These are phyloP conservation scores for Penicillium macrosclerotiorum DNA, from an alignment of 495 filamentous ascomycete genomes.

Conservation along the genomic window DNA sequence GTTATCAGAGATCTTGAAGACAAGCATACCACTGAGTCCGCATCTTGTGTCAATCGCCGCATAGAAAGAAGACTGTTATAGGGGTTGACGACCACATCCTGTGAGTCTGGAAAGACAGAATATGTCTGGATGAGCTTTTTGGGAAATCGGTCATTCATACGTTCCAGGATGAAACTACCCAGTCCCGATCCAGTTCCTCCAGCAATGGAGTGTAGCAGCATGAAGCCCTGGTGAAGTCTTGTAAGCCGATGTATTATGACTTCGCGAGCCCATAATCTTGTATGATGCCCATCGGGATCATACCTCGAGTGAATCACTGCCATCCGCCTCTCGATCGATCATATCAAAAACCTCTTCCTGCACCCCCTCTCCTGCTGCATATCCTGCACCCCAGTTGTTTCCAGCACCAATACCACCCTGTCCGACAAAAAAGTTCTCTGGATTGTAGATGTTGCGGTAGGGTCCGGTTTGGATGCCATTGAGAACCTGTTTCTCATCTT, in stretches of 20 bases:
- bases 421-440: constrained; percentile 95
- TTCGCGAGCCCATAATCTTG: too few species aligned
- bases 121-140: constrained; percentile 99
- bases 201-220: constrained; percentile 97
- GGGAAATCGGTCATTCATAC: constrained; percentile 94
- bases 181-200: constrained; percentile 94
- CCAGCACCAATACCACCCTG: constrained; percentile 89
- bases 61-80: constrained; percentile 96
- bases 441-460: constrained; percentile 98
- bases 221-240: constrained; percentile 75
- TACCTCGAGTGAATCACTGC: constrained; percentile 93
- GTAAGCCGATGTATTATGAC: background rate
- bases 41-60: constrained; percentile 88
- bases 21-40: constrained; percentile 76
- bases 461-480: constrained; percentile 87
- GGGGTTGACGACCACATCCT: constrained; percentile 95
- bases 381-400: constrained; percentile 97
- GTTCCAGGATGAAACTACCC: constrained; percentile 91
- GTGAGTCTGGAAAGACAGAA: constrained; percentile 93
- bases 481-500: constrained; percentile 62
- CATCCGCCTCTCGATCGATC: constrained; percentile 98
- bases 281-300: too few species aligned
- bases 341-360: constrained; percentile 99
- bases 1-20: background rate
- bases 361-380: constrained; percentile 84